Evolutionary conservation across 306 rosid species (phyloP).

Genomic region (Ormosia semicastrata): DNA sequence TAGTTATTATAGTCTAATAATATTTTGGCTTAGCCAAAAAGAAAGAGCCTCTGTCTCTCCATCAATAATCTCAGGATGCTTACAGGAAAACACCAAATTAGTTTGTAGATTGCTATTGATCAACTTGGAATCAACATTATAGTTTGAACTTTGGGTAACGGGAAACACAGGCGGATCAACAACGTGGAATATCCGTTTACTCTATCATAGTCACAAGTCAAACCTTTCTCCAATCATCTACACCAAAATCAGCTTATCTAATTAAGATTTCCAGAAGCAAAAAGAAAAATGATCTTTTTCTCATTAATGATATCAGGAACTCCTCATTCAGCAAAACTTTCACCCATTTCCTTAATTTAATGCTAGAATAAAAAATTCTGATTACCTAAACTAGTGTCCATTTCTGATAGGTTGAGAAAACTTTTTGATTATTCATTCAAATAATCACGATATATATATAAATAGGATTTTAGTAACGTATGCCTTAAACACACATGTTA

Average conservation of each 20-base stretch:
- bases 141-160: not conserved
- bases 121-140: not conserved
- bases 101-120: not conserved
- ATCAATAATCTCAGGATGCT: not conserved
- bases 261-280: not conserved
- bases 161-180: not conserved
- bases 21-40: not conserved
- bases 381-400: not conserved
- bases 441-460: not conserved
- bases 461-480: no score
- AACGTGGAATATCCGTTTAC: not conserved
- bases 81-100: not conserved
- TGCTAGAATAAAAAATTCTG: not conserved
- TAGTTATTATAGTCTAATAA: no score
- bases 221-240: not conserved
- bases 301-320: constrained; percentile 2
- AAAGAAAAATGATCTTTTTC: not conserved
- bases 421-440: not conserved
- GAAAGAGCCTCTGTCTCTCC: not conserved
- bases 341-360: not conserved
- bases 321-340: not conserved
- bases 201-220: not conserved
- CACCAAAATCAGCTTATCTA: not conserved
- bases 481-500: no score
- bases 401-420: not conserved